phyloP scores from a whole-genome alignment of 345 rosid genomes.

The Melaleuca quinquenervia region DNA sequence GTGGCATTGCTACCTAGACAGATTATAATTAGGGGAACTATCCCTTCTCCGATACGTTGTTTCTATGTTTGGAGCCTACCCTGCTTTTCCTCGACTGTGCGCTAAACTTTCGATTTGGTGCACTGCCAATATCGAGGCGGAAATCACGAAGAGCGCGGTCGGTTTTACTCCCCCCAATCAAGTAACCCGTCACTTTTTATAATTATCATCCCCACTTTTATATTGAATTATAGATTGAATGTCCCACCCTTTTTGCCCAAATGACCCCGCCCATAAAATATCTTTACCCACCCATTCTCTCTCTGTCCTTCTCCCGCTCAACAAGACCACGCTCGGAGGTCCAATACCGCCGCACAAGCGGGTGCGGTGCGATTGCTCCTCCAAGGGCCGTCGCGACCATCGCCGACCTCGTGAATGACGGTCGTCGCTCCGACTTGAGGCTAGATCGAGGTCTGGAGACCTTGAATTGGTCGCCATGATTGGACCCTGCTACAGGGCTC shows the following conservation, averaged over 20 bases:
- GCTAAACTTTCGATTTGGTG: not conserved
- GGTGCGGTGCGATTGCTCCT: too few species aligned
- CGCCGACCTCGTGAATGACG: too few species aligned
- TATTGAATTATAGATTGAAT: not conserved
- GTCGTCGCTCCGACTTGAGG: too few species aligned
- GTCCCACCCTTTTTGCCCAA: not conserved
- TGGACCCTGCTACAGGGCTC: too few species aligned
- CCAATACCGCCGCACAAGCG: too few species aligned
- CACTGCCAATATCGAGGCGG: not conserved
- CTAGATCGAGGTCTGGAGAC: too few species aligned
- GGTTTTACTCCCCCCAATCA: not conserved
- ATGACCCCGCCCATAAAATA: not conserved
- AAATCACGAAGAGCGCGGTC: not conserved
- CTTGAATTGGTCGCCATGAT: too few species aligned
- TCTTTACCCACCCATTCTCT: not conserved
- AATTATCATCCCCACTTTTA: not conserved
- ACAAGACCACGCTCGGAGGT: too few species aligned
- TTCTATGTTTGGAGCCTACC: not conserved
- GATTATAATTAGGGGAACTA: not conserved
- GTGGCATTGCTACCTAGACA: not conserved
- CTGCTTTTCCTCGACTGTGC: not conserved
- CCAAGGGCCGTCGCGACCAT: too few species aligned
- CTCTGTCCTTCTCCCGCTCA: too few species aligned
- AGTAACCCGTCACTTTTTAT: not conserved
- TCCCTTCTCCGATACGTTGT: not conserved